phyloP scores from a whole-genome alignment of 352 stramenopile species.

The Globisporangium perplexum region DNA sequence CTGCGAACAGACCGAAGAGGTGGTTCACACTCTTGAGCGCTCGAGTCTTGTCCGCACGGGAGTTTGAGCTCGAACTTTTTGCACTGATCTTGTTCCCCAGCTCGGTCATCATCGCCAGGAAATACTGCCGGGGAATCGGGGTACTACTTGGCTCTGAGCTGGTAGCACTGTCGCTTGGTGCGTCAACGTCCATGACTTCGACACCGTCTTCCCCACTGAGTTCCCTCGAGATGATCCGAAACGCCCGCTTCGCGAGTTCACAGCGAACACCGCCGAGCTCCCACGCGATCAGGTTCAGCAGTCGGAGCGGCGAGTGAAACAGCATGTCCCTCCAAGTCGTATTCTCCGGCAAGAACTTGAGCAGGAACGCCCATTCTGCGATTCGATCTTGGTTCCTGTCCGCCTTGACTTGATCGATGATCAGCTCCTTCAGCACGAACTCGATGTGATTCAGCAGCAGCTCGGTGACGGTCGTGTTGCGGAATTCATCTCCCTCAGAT shows the following conservation, averaged over 20 bases:
- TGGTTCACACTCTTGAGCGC: conserved; percentile 71
- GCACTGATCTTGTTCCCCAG: conserved; percentile 57
- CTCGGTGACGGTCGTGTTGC: conserved; percentile 25
- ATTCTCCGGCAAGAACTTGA: conserved; percentile 61
- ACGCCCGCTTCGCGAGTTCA: conserved; percentile 46
- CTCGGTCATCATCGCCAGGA: conserved; percentile 81
- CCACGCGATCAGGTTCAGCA: conserved; percentile 62
- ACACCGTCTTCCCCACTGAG: conserved; percentile 11
- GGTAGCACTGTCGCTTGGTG: conserved; percentile 10
- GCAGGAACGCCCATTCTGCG: conserved; percentile 66
- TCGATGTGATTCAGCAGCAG: conserved; percentile 44
- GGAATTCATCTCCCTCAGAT: conserved; percentile 14
- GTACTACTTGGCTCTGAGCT: conserved; percentile 20
- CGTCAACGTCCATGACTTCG: conserved; percentile 19
- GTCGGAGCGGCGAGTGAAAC: conserved; percentile 34
- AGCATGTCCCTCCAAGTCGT: conserved; percentile 56
- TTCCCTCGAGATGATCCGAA: conserved; percentile 46
- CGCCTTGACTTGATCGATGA: conserved; percentile 55
- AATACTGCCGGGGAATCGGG: conserved; percentile 70
- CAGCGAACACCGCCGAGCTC: conserved; percentile 51
- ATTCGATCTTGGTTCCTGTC: conserved; percentile 42
- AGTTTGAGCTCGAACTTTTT: conserved; percentile 23
- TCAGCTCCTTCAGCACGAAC: conserved; percentile 54
- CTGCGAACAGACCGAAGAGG: conserved; percentile 61
- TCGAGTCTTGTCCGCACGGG: conserved; percentile 34